Evolutionary conservation across 2,329 filamentous ascomycete species (phyloP).

Genomic region (Rhinocladiella similis): DNA sequence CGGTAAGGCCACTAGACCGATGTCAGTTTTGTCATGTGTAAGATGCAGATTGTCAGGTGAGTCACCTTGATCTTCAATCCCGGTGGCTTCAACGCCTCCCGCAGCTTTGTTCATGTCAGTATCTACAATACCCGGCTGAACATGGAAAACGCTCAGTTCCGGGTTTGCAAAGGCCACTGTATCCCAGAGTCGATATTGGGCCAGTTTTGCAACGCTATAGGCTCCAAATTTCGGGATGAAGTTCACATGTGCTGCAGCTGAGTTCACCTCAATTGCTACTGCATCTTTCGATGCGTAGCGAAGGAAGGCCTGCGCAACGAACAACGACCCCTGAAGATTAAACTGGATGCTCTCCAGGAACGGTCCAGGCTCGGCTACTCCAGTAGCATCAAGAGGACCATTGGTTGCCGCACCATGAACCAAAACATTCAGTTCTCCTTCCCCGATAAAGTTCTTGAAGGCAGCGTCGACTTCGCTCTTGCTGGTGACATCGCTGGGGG

Average conservation of each 20-base stretch:
- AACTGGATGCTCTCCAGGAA: slow-evolving; percentile 1
- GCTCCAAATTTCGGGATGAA: slow-evolving; percentile 3
- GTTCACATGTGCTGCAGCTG: slow-evolving; percentile 1
- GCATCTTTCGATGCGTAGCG: slow-evolving; percentile 1
- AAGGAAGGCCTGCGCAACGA: slow-evolving; percentile 6
- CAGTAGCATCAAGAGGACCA: background rate
- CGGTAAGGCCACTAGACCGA: slow-evolving; percentile 32
- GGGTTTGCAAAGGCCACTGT: slow-evolving; percentile 42
- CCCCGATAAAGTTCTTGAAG: slow-evolving; percentile 32
- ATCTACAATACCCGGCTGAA: slow-evolving; percentile 43
- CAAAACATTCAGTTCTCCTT: background rate
- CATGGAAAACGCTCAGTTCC: slow-evolving; percentile 39
- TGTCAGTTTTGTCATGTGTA: slow-evolving; percentile 1
- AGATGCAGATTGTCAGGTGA: slow-evolving; percentile 13
- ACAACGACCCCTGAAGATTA: slow-evolving; percentile 3
- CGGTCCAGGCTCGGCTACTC: background rate
- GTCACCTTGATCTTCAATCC: slow-evolving; percentile 26
- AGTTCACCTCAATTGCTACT: slow-evolving; percentile 3
- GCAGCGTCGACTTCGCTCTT: slow-evolving; percentile 35
- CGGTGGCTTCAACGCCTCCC: slow-evolving; percentile 26
- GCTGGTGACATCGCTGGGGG: slow-evolving; percentile 36
- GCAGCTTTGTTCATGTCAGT: slow-evolving; percentile 13
- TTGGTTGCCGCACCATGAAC: slow-evolving; percentile 6
- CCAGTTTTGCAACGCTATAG: slow-evolving; percentile 46
- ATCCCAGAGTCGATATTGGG: slow-evolving; percentile 43